Base-by-base conservation (phyloP, 495 filamentous ascomycete genomes). In the Ramalina intermedia region DNA sequence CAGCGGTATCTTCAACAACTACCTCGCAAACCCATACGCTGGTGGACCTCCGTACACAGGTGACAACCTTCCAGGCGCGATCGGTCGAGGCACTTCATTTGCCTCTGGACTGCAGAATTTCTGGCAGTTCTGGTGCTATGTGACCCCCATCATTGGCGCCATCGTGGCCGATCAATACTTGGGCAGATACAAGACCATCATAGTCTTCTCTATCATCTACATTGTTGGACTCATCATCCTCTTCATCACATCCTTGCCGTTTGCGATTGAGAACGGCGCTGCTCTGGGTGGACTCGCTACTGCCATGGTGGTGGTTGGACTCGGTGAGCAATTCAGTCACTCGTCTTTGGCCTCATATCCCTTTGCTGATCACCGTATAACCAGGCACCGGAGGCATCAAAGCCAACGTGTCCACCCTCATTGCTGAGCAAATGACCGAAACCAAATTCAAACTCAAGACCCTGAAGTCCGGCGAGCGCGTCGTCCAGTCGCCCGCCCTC, bases 301-400 rank as follows among this genome's bases (percentile, higher is more conserved):
- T 6, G 58, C 69, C 5, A 69, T 74, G 56, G 41, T 76, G 35
- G 41, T 14, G 18, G 27, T 26, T 49, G 44, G 44, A 37, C 21
- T 47, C 6, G 44, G 44, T 47, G 12, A 37, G 44, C n/a, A 6
- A 1, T 14, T 27, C 23, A 1, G 16, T 29, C 41, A 11, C 12
- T 48, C 35, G 29, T 36, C 17, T 48, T 48, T 17, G 37, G 33
- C 13, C 16, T 39, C 23, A 45, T 26, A n/a, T 36, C 3, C 26
- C 20, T 4, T 1, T 33, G 7, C 38, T 46, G 47, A 53, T 70
- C 41, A 58, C 72, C 33, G 68, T 73, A 29, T 69, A 69, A 55
- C 51, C 72, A 18, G 71, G 71, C 45, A 74, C 71, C 23, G 85
- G 85, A 69, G 75, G 81, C 66, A 81, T 91, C 66, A 90, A 90